These are phyloP conservation scores for Calonectria henricotiae DNA, from an alignment of 2,329 filamentous ascomycete genomes.

Conservation along the genomic window DNA sequence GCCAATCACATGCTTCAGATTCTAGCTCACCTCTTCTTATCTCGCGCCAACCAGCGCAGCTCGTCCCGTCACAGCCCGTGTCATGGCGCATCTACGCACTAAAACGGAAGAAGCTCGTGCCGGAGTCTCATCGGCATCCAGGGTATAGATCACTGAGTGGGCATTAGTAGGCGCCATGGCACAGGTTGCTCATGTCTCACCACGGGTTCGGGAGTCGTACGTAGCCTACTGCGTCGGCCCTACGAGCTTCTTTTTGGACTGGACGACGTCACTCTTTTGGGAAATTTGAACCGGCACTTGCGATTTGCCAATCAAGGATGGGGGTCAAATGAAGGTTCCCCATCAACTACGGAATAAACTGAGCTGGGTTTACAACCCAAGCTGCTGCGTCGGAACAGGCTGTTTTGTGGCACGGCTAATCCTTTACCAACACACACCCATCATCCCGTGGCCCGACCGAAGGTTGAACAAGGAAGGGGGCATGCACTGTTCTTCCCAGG, in stretches of 20 bases:
- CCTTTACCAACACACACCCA: constrained; percentile 31
- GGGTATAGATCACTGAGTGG: constrained; percentile 49
- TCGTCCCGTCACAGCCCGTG: constrained; percentile 38
- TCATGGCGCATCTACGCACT: constrained; percentile 40
- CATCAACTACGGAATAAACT: constrained; percentile 15
- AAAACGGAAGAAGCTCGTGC: constrained; percentile 53
- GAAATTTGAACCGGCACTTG: constrained; percentile 46
- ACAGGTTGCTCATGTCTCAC: constrained; percentile 50
- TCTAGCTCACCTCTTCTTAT: constrained; percentile 58
- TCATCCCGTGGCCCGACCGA: constrained; percentile 28
- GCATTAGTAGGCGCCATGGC: constrained; percentile 48
- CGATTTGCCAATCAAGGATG: constrained; percentile 35
- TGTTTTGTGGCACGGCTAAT: constrained; percentile 30
- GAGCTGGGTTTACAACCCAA: constrained; percentile 18
- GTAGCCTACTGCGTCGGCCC: constrained; percentile 42
- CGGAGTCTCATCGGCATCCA: constrained; percentile 47
- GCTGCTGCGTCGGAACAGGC: constrained; percentile 17
- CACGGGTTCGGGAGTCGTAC: constrained; percentile 49
- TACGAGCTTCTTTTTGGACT: constrained; percentile 45
- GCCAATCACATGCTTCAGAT: constrained; percentile 59
- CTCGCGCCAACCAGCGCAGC: constrained; percentile 59
- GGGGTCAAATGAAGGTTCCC: constrained; percentile 34
- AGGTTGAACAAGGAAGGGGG: constrained; percentile 30
- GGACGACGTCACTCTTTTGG: constrained; percentile 52
- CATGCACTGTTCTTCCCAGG: constrained; percentile 16